phyloP scores from a whole-genome alignment of 2,329 filamentous ascomycete species.

The Aspergillus tanneri region DNA sequence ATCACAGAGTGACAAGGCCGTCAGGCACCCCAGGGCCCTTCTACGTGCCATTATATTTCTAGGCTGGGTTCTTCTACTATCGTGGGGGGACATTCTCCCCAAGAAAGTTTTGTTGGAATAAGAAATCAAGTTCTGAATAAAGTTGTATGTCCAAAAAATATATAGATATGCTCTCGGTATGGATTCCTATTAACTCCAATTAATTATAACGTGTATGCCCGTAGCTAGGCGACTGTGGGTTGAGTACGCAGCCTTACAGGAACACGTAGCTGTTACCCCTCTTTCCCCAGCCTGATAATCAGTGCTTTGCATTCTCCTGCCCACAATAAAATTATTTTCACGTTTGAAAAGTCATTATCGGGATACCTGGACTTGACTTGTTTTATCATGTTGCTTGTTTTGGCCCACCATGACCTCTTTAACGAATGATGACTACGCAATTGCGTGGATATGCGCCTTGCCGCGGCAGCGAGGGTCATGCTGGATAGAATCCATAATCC shows the following conservation, averaged over 20 bases:
- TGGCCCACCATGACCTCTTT: neutral
- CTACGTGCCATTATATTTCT: too few relatives aligned
- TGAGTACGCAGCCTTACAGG: neutral
- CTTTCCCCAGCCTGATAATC: neutral
- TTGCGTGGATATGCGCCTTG: too few relatives aligned
- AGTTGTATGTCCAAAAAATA: too few relatives aligned
- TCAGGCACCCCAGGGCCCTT: too few relatives aligned
- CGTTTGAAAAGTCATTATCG: neutral
- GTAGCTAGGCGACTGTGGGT: neutral
- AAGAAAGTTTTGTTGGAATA: neutral
- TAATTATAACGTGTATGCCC: neutral
- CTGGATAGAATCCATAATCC: slow-evolving; percentile 11
- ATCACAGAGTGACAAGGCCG: too few relatives aligned
- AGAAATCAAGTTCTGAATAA: too few relatives aligned
- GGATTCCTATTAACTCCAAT: neutral
- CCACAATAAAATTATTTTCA: too few relatives aligned
- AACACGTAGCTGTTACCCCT: neutral
- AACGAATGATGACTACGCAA: slow-evolving; percentile 12
- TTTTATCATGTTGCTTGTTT: neutral
- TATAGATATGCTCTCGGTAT: neutral
- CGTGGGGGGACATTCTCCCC: neutral
- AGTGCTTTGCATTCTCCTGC: too few relatives aligned
- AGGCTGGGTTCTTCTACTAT: too few relatives aligned
- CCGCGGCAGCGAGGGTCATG: slow-evolving; percentile 19
- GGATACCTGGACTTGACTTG: neutral